phyloP scores from a whole-genome alignment of 2,329 filamentous ascomycete species.

The Dactylellina cionopaga region DNA sequence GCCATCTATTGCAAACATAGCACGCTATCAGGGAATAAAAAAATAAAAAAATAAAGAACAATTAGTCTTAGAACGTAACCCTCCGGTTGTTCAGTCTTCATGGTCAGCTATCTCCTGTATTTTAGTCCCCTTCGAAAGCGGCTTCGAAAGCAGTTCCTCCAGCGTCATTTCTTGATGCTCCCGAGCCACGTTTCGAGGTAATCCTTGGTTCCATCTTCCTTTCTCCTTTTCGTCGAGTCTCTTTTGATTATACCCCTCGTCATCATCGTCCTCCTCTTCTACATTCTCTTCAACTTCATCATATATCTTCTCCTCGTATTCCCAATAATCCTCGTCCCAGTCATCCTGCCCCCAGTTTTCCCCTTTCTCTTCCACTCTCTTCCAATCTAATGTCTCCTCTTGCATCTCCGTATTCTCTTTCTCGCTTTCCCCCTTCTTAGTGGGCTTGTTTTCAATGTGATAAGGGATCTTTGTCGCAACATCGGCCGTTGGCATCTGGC shows the following conservation, averaged over 20 bases:
- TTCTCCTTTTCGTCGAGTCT: too few species aligned
- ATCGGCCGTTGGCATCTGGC: constrained; percentile 6
- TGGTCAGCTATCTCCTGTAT: too few species aligned
- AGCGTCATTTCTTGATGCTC: too few species aligned
- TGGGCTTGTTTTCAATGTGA: background rate
- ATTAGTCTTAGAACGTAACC: background rate
- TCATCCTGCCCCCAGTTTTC: background rate
- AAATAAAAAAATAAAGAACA: too few species aligned
- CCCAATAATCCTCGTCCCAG: background rate
- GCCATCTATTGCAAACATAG: too few species aligned
- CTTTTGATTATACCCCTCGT: background rate
- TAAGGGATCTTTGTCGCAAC: constrained; percentile 12
- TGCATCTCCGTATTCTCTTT: background rate
- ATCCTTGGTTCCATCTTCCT: too few species aligned
- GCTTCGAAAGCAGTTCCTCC: too few species aligned
- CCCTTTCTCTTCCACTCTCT: background rate
- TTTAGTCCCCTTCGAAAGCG: too few species aligned
- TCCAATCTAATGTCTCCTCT: background rate
- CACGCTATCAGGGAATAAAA: too few species aligned
- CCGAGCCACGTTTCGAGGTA: too few species aligned
- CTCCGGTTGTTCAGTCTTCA: too few species aligned
- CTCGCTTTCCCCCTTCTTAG: background rate
- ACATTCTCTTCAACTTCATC: background rate
- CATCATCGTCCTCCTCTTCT: background rate
- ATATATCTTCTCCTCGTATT: background rate